Percentiles rank a stretch among this genome's conserved stretches.
These are phyloP conservation scores for Paramecium bursaria DNA, from an alignment of 73 alveolate genomes.

Conservation along the genomic window DNA sequence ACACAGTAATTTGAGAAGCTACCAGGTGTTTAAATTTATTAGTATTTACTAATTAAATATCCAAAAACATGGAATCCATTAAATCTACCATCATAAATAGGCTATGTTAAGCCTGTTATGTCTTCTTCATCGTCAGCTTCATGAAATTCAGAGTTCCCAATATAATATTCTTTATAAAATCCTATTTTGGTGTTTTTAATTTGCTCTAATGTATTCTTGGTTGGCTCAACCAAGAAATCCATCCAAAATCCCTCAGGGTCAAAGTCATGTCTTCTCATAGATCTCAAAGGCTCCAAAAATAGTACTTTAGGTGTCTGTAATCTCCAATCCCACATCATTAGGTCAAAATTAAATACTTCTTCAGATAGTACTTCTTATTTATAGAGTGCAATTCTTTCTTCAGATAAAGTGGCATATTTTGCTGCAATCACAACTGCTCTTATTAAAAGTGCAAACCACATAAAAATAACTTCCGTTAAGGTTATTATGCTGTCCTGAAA, in stretches of 20 bases:
- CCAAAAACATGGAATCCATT: conserved; percentile 58
- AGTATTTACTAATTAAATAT: not conserved
- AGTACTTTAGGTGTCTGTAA: conserved; percentile 1
- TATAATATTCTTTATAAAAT: conserved; percentile 35
- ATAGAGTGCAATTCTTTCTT: conserved; percentile 5
- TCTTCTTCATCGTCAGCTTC: too few relatives aligned
- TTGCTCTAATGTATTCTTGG: not conserved
- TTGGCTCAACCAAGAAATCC: conserved; percentile 28
- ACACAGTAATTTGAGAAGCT: not conserved
- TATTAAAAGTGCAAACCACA: conserved; percentile 42
- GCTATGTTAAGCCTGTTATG: not conserved
- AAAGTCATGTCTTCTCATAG: conserved; percentile 7
- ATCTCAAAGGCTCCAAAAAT: conserved; percentile 11
- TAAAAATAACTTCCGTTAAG: conserved; percentile 26
- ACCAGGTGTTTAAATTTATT: not conserved
- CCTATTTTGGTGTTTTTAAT: conserved; percentile 3
- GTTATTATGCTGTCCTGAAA: conserved; percentile 1
- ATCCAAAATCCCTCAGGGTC: too few relatives aligned
- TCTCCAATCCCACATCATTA: conserved; percentile 64
- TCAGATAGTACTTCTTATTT: not conserved
- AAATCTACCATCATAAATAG: not conserved
- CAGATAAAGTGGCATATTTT: conserved; percentile 33
- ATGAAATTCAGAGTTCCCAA: too few relatives aligned
- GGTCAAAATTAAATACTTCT: conserved; percentile 27
- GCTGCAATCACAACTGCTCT: conserved; percentile 58